A percentile compares a stretch with the other conserved stretches of the same genome.
phyloP scores from a whole-genome alignment of 2,329 filamentous ascomycete species.

The Colletotrichum graminicola region DNA sequence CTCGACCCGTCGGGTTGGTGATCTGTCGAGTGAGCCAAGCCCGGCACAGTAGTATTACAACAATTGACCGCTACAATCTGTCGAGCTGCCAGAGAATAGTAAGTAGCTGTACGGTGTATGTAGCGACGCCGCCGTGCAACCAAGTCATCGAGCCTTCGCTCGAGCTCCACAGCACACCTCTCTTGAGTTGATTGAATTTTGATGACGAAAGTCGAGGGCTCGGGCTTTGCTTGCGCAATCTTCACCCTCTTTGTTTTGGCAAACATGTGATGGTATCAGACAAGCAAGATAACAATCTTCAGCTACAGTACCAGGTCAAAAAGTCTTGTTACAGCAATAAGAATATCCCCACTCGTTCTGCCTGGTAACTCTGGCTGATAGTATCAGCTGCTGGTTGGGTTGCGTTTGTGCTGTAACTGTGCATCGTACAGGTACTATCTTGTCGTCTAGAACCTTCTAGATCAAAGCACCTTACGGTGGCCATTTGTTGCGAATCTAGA shows the following conservation, averaged over 20 bases:
- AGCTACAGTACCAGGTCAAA: background rate
- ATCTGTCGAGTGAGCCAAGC: conserved; percentile 17
- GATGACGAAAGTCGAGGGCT: background rate
- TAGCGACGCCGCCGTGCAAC: background rate
- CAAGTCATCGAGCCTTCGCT: conserved; percentile 27
- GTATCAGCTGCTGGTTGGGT: no score
- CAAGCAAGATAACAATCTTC: background rate
- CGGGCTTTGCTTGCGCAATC: background rate
- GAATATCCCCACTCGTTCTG: no score
- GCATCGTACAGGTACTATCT: no score
- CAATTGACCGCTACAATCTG: background rate
- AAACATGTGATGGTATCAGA: background rate
- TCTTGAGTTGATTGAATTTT: conserved; percentile 3
- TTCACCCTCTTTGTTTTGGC: background rate
- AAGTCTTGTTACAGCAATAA: no score
- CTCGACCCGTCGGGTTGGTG: conserved; percentile 6
- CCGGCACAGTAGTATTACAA: conserved; percentile 4
- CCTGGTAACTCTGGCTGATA: no score
- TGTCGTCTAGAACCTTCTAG: background rate
- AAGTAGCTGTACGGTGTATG: background rate
- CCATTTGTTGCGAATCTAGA: background rate
- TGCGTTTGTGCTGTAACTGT: no score
- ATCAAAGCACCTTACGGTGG: no score
- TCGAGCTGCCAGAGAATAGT: background rate
- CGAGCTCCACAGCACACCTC: background rate